Evolutionary conservation across 2,329 filamentous ascomycete species (phyloP).

Genomic region (Beauveria medogensis): DNA sequence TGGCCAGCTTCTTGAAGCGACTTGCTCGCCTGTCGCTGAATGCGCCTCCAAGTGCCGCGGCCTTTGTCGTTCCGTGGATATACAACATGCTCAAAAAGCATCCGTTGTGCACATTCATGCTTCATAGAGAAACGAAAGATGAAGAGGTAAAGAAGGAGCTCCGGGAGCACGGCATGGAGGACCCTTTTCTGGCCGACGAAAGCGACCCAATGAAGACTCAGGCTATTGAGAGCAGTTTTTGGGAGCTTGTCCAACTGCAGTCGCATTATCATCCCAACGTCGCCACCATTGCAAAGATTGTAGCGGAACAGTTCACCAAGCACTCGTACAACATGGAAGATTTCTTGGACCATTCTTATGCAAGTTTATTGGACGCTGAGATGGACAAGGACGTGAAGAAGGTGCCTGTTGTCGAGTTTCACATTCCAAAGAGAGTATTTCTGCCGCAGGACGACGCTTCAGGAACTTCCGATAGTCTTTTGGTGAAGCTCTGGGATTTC

Average conservation of each 20-base stretch:
- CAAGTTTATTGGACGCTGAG: conserved; percentile 75
- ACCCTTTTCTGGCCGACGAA: conserved; percentile 72
- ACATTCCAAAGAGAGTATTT: conserved; percentile 84
- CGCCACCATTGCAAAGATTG: conserved; percentile 84
- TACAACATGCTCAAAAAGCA: conserved; percentile 92
- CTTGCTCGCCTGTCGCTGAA: conserved; percentile 76
- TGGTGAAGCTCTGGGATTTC: conserved; percentile 57
- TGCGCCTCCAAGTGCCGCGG: conserved; percentile 82
- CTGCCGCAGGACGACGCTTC: conserved; percentile 40
- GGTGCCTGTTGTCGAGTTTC: conserved; percentile 80
- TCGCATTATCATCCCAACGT: conserved; percentile 96
- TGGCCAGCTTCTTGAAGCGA: conserved; percentile 96
- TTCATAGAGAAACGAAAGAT: conserved; percentile 66
- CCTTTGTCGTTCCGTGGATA: conserved; percentile 82
- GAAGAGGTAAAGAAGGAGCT: conserved; percentile 49
- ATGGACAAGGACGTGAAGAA: conserved; percentile 78
- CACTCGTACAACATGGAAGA: conserved; percentile 92
- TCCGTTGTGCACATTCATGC: conserved; percentile 89
- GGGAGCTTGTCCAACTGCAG: conserved; percentile 88
- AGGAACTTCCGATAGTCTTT: conserved; percentile 42
- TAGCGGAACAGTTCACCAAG: conserved; percentile 96
- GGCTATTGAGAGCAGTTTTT: conserved; percentile 87
- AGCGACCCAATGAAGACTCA: conserved; percentile 74
- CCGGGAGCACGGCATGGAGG: conserved; percentile 51
- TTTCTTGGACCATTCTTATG: conserved; percentile 91